phyloP scores from a whole-genome alignment of 2,329 filamentous ascomycete genomes.

The Xylaria sp. region DNA sequence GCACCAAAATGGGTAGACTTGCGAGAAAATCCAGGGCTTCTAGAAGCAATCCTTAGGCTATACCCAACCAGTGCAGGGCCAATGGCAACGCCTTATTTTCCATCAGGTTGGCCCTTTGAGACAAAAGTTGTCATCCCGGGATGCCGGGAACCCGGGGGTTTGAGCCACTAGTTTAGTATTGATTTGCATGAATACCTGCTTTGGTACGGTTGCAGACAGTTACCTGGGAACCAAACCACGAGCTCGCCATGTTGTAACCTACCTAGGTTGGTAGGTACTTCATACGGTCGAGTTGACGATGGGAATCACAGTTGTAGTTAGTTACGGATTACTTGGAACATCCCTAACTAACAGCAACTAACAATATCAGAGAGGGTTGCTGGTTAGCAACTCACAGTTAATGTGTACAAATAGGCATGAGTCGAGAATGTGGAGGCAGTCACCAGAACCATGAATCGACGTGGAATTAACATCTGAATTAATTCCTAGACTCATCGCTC shows the following conservation, averaged over 20 bases:
- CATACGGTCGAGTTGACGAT: background rate
- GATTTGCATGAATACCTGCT: background rate
- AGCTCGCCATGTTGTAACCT: background rate
- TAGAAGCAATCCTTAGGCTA: background rate
- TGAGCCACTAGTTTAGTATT: background rate
- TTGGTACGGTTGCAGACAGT: background rate
- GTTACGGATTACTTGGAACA: background rate
- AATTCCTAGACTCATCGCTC: background rate
- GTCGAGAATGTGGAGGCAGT: too few species aligned
- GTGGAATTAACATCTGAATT: background rate
- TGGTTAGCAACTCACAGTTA: too few species aligned
- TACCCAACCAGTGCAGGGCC: background rate
- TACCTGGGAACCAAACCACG: background rate
- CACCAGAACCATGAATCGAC: background rate
- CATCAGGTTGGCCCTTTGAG: background rate
- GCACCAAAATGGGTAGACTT: background rate
- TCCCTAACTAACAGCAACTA: background rate
- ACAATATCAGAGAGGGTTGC: background rate
- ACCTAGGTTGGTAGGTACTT: background rate
- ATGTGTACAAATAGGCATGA: too few species aligned
- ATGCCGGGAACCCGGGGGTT: background rate
- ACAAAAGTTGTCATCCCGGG: background rate
- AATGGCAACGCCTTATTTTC: too few species aligned
- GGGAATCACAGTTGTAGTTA: too few species aligned
- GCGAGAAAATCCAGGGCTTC: constrained; percentile 1